Percentiles rank a stretch among this genome's conserved stretches.
These are phyloP conservation scores for Olyra latifolia DNA, from an alignment of 176 grass and related monocot species.

Conservation along the genomic window DNA sequence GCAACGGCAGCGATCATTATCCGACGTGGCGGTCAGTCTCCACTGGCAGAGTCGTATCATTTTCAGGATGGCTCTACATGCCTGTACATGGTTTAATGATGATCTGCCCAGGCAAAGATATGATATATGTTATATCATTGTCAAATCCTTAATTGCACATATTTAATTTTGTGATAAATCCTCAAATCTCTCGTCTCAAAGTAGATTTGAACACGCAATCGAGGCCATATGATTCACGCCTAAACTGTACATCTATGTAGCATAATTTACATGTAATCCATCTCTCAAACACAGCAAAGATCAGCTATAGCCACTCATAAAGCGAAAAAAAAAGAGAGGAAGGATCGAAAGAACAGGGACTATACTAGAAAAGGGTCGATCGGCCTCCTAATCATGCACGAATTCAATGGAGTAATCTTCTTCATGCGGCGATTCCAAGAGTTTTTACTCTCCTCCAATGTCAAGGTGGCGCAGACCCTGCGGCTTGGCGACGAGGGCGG, in stretches of 20 bases:
- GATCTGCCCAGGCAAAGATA: no score
- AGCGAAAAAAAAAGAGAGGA: no score
- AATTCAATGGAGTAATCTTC: background rate
- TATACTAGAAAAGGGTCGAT: background rate
- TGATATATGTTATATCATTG: no score
- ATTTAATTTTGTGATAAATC: no score
- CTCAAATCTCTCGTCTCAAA: background rate
- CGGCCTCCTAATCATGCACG: background rate
- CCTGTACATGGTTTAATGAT: no score
- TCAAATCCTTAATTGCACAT: no score
- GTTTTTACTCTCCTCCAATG: background rate
- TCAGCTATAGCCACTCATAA: background rate
- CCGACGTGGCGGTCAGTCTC: background rate
- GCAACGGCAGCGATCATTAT: background rate
- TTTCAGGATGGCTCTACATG: no score
- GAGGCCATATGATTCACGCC: background rate
- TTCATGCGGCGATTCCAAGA: background rate
- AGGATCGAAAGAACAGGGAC: background rate
- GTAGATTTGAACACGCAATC: no score
- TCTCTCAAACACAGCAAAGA: background rate
- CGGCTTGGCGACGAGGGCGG: background rate
- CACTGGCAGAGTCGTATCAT: background rate
- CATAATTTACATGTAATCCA: conserved; percentile 34
- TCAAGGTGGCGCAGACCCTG: conserved; percentile 37
- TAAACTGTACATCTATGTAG: background rate